Conservation (phyloP, 805 yeast species). For the Spathaspora girioi region DNA sequence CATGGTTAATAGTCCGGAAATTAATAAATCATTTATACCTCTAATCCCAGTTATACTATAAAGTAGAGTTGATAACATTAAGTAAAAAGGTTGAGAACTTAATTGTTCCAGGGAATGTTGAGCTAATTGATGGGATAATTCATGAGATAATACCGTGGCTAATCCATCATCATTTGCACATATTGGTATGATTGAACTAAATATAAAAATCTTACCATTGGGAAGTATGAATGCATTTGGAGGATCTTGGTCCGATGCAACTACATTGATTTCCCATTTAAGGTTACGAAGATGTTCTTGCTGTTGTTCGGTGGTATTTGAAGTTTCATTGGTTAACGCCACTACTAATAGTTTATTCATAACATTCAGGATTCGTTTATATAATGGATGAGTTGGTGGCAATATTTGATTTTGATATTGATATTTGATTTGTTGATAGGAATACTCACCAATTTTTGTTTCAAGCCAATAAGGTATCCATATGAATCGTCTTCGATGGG, state of each 20-base stretch:
- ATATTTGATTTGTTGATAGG: slow-evolving; percentile 56
- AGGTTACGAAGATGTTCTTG: slow-evolving; percentile 35
- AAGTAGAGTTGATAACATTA: slow-evolving; percentile 48
- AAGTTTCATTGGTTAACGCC: slow-evolving; percentile 35
- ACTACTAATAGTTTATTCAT: slow-evolving; percentile 63
- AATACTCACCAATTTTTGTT: slow-evolving; percentile 53
- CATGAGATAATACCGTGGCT: slow-evolving; percentile 94
- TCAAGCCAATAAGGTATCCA: slow-evolving; percentile 70
- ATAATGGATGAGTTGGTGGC: slow-evolving; percentile 61
- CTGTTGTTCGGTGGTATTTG: slow-evolving; percentile 11
- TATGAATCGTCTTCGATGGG: slow-evolving; percentile 68
- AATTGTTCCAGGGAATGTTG: slow-evolving; percentile 85
- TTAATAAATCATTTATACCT: slow-evolving; percentile 45
- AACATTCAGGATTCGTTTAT: slow-evolving; percentile 51
- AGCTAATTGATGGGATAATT: slow-evolving; percentile 90
- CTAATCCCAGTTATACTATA: slow-evolving; percentile 62
- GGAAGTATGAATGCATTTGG: slow-evolving; percentile 97
- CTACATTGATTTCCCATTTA: slow-evolving; percentile 78
- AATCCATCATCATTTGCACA: slow-evolving; percentile 83
- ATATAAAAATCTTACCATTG: slow-evolving; percentile 92
- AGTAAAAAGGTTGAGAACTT: slow-evolving; percentile 71
- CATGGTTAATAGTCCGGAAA: slow-evolving; percentile 59
- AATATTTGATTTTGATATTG: slow-evolving; percentile 53
- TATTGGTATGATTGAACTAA: slow-evolving; percentile 71
- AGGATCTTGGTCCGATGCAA: slow-evolving; percentile 57